phyloP scores from a whole-genome alignment of 2,329 filamentous ascomycete genomes.

The Orbilia ellipsospora region DNA sequence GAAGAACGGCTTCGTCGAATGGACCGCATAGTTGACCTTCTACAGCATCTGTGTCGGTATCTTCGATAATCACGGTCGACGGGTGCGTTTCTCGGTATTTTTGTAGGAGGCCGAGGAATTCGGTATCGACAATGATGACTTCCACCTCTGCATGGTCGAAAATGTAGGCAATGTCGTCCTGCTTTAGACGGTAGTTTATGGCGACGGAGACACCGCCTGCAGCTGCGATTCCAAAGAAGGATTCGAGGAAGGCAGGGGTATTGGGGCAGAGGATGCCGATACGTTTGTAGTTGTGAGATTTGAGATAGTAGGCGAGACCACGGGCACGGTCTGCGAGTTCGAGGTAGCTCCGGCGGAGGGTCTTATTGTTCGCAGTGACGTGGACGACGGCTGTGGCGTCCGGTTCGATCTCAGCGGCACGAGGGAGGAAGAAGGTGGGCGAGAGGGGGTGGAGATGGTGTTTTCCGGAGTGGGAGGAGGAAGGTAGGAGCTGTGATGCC shows the following conservation, averaged over 20 bases:
- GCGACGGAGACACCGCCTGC: constrained; percentile 61
- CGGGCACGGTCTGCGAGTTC: constrained; percentile 86
- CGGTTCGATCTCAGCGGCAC: constrained; percentile 88
- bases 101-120: constrained; percentile 78
- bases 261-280: constrained; percentile 85
- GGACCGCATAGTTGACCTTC: constrained; percentile 79
- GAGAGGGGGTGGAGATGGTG: constrained; percentile 71
- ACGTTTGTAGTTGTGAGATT: constrained; percentile 76
- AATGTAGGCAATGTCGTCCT: constrained; percentile 89
- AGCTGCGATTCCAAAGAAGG: constrained; percentile 82
- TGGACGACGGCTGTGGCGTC: constrained; percentile 87
- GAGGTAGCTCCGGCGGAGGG: constrained; percentile 79
- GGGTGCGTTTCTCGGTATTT: constrained; percentile 56
- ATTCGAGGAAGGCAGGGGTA: constrained; percentile 92
- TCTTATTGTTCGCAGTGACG: constrained; percentile 78
- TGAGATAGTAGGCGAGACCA: constrained; percentile 87
- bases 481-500: constrained; percentile 65
- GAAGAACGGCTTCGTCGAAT: constrained; percentile 83
- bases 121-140: constrained; percentile 83
- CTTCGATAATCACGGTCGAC: constrained; percentile 66
- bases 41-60: constrained; percentile 83
- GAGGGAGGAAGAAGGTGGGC: constrained; percentile 85
- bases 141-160: constrained; percentile 89
- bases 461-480: constrained; percentile 58
- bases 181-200: constrained; percentile 79